Evolutionary conservation across 2,329 filamentous ascomycete species (phyloP).

Genomic region (Colletotrichum trifolii): DNA sequence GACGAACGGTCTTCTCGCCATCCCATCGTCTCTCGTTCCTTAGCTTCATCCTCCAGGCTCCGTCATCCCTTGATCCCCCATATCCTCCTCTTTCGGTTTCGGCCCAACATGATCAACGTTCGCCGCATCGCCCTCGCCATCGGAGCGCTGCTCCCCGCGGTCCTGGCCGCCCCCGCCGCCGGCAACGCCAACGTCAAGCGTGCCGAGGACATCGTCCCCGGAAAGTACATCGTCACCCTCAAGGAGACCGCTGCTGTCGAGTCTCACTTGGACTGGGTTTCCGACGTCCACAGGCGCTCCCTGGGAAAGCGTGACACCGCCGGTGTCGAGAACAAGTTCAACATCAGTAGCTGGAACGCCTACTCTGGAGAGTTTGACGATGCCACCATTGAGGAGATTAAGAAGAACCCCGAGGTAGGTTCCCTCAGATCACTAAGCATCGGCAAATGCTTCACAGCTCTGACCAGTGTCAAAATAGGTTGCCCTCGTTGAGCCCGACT

Average conservation of each 20-base stretch:
- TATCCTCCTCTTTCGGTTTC: slow-evolving; percentile 5
- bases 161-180: slow-evolving; percentile 37
- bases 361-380: slow-evolving; percentile 57
- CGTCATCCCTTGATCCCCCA: slow-evolving; percentile 9
- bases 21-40: not conserved
- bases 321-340: slow-evolving; percentile 34
- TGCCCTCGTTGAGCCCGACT: slow-evolving; percentile 47
- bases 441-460: slow-evolving; percentile 30
- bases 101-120: slow-evolving; percentile 43
- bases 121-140: slow-evolving; percentile 45
- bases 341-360: slow-evolving; percentile 51
- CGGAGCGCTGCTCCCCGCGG: slow-evolving; percentile 47
- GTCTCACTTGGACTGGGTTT: slow-evolving; percentile 44
- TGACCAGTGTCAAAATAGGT: slow-evolving; percentile 41
- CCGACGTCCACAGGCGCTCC: slow-evolving; percentile 46
- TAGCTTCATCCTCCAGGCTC: slow-evolving; percentile 22
- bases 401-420: slow-evolving; percentile 53
- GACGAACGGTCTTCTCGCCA: slow-evolving; percentile 1
- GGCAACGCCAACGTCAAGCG: slow-evolving; percentile 39
- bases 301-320: slow-evolving; percentile 44
- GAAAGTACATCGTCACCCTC: slow-evolving; percentile 60
- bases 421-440: slow-evolving; percentile 37
- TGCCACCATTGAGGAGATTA: slow-evolving; percentile 53
- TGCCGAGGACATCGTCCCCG: slow-evolving; percentile 47
- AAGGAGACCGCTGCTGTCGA: slow-evolving; percentile 49